Percentiles rank a stretch among this genome's conserved stretches.
Evolutionary conservation across 1,139 yeast genomes (phyloP).

Genomic region (Sugiyamaella castrensis): DNA sequence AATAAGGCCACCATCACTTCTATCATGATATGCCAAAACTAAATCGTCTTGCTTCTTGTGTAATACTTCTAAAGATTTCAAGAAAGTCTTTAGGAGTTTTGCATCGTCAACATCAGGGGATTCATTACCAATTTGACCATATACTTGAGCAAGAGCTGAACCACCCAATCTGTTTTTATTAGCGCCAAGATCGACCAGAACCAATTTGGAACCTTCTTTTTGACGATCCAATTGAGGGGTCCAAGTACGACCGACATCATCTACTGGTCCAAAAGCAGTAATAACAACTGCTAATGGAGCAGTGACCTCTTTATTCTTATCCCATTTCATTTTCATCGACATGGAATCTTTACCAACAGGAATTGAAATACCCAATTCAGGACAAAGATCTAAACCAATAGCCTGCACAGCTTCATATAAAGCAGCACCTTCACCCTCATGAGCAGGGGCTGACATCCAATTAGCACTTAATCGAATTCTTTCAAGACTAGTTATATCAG

Average conservation of each 20-base stretch:
- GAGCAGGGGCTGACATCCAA: slow-evolving; percentile 99
- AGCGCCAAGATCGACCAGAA: slow-evolving; percentile 76
- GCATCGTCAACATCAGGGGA: slow-evolving; percentile 72
- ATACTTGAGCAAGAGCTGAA: slow-evolving; percentile 92
- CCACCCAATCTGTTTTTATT: slow-evolving; percentile 68
- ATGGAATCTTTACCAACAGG: slow-evolving; percentile 99
- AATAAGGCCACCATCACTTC: slow-evolving; percentile 95
- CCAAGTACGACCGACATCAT: slow-evolving; percentile 87
- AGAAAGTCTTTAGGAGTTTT: slow-evolving; percentile 59
- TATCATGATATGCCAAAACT: slow-evolving; percentile 90
- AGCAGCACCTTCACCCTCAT: slow-evolving; percentile 93
- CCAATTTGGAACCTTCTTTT: slow-evolving; percentile 53
- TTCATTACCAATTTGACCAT: slow-evolving; percentile 74
- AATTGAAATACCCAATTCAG: slow-evolving; percentile 83
- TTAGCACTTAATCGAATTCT: slow-evolving; percentile 89
- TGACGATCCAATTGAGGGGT: slow-evolving; percentile 70
- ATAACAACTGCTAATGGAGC: slow-evolving; percentile 92
- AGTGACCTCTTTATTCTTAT: slow-evolving; percentile 69
- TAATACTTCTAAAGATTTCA: slow-evolving; percentile 63
- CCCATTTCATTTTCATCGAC: slow-evolving; percentile 99
- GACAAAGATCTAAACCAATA: slow-evolving; percentile 90
- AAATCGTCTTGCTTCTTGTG: slow-evolving; percentile 57
- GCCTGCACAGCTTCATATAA: slow-evolving; percentile 97
- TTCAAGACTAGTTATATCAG: slow-evolving; percentile 74
- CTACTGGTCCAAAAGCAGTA: slow-evolving; percentile 89